Percentiles rank a stretch among this genome's conserved stretches.
Evolutionary conservation across 805 yeast species (phyloP).

Genomic region (Starmerella cellae): DNA sequence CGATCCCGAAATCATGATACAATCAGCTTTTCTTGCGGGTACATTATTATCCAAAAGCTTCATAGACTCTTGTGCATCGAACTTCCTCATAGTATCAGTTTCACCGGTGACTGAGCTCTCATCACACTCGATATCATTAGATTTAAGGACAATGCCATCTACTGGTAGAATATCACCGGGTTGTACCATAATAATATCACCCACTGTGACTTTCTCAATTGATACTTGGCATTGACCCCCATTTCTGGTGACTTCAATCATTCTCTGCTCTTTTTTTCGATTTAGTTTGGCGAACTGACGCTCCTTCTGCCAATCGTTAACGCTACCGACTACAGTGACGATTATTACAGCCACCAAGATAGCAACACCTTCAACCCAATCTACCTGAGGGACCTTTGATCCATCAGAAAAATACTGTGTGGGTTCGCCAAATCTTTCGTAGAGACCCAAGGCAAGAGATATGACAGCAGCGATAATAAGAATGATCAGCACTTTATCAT

Average conservation of each 20-base stretch:
- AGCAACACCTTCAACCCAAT: conserved; percentile 99
- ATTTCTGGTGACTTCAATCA: conserved; percentile 59
- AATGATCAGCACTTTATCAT: conserved; percentile 80
- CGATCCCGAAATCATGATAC: conserved; percentile 85
- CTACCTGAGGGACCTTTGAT: conserved; percentile 63
- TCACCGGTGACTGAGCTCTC: conserved; percentile 93
- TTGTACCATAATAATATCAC: conserved; percentile 68
- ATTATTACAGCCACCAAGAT: conserved; percentile 81
- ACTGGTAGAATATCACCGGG: conserved; percentile 94
- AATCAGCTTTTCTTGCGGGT: conserved; percentile 38
- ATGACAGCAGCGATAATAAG: conserved; percentile 76
- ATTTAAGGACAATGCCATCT: conserved; percentile 62
- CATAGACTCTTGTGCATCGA: conserved; percentile 36
- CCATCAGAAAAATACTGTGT: conserved; percentile 70
- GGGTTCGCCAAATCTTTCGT: conserved; percentile 81
- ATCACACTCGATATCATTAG: conserved; percentile 67
- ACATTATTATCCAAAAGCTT: conserved; percentile 20
- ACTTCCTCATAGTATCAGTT: conserved; percentile 64
- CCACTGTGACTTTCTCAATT: conserved; percentile 66
- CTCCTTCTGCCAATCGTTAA: conserved; percentile 94
- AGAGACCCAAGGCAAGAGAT: conserved; percentile 79
- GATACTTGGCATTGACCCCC: conserved; percentile 57
- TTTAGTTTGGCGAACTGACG: conserved; percentile 79
- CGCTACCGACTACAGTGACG: conserved; percentile 86
- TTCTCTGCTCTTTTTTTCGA: conserved; percentile 74